Conservation (phyloP, 176 grass and related monocot species). For the Coix lacrymajobi region DNA sequence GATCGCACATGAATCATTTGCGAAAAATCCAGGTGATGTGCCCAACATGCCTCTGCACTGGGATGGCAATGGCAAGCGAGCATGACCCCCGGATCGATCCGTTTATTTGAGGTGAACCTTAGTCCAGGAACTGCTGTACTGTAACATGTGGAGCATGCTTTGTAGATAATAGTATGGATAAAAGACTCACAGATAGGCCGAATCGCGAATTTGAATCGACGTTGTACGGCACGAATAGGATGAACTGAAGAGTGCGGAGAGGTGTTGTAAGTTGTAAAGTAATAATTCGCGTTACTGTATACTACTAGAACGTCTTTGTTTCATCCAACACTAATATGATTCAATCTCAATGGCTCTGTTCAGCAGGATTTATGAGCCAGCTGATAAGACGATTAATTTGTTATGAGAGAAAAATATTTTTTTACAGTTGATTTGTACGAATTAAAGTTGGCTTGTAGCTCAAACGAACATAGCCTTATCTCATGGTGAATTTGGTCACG, state of each 20-base stretch:
- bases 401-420: too few species aligned
- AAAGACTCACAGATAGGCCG: background rate
- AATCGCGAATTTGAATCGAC: background rate
- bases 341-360: too few species aligned
- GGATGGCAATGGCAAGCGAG: slow-evolving; percentile 99
- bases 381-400: too few species aligned
- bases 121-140: slow-evolving; percentile 8
- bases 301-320: background rate
- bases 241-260: slow-evolving; percentile 19
- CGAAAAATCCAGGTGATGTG: slow-evolving; percentile 87
- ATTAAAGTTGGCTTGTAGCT: too few species aligned
- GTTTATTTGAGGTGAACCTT: slow-evolving; percentile 41
- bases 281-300: slow-evolving; percentile 9
- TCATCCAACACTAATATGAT: background rate
- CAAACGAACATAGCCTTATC: too few species aligned
- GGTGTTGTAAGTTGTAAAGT: slow-evolving; percentile 13
- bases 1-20: background rate
- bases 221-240: background rate
- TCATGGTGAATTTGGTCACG: background rate
- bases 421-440: too few species aligned
- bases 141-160: slow-evolving; percentile 5
- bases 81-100: slow-evolving; percentile 96
- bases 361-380: too few species aligned
- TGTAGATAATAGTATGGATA: slow-evolving; percentile 43
- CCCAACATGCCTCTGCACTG: slow-evolving; percentile 96